Conservation (phyloP, 495 filamentous ascomycete genomes). For the Penicillium taxi region DNA sequence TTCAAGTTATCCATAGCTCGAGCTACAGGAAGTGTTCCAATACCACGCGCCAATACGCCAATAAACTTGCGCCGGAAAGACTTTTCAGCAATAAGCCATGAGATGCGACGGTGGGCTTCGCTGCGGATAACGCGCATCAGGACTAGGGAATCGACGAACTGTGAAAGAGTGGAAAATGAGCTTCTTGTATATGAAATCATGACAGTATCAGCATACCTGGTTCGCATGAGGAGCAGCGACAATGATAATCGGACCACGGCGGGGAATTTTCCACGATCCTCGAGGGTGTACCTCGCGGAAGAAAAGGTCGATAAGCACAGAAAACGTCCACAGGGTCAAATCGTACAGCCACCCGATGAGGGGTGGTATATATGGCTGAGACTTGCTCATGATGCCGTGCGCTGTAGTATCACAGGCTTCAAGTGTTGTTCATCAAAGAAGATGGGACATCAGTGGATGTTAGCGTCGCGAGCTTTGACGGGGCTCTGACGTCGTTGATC, state of each 20-base stretch:
- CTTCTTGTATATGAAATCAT: constrained; percentile 1
- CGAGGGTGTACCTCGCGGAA: constrained; percentile 96
- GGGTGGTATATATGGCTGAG: constrained; percentile 53
- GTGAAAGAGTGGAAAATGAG: constrained; percentile 4
- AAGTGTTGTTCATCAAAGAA: too few species aligned
- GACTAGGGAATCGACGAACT: constrained; percentile 94
- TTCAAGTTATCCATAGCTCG: constrained; percentile 84
- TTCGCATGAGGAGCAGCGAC: constrained; percentile 99
- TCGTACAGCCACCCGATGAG: constrained; percentile 75
- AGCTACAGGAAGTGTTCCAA: constrained; percentile 82
- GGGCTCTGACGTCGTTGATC: constrained; percentile 8
- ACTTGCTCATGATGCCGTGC: constrained; percentile 21
- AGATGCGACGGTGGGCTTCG: constrained; percentile 80
- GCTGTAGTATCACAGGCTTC: too few species aligned
- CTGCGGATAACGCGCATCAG: constrained; percentile 80
- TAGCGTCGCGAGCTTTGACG: constrained; percentile 14
- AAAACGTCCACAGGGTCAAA: constrained; percentile 71
- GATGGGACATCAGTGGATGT: constrained; percentile 18
- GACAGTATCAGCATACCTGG: constrained; percentile 52
- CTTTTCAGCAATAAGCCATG: constrained; percentile 89
- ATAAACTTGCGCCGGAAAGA: constrained; percentile 85
- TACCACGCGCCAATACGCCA: constrained; percentile 66
- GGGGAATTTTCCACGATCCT: constrained; percentile 86
- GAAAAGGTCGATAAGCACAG: constrained; percentile 85
- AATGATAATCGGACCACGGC: constrained; percentile 81